phyloP scores from a whole-genome alignment of 176 grass and related monocot genomes.

The Alopecurus myosuroides region DNA sequence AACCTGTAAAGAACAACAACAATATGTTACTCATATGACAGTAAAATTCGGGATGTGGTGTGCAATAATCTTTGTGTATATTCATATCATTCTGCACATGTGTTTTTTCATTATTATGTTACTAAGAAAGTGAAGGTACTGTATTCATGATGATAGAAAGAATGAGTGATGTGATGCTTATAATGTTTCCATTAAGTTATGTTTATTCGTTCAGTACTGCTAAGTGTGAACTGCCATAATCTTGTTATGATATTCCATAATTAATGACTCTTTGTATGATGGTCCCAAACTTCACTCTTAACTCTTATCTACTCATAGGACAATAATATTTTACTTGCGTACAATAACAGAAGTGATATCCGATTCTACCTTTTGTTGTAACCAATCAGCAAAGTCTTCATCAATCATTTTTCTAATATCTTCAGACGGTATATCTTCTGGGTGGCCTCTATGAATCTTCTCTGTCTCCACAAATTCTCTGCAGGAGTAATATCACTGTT shows the following conservation, averaged over 20 bases:
- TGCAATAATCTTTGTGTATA: neutral
- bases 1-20: neutral
- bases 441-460: neutral
- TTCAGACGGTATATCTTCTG: neutral
- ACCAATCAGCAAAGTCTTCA: neutral
- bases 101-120: neutral
- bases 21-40: neutral
- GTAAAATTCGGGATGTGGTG: neutral
- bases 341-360: neutral
- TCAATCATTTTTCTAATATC: neutral
- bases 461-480: neutral
- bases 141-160: too few relatives aligned
- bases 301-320: neutral
- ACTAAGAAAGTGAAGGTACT: too few relatives aligned
- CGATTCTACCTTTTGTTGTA: neutral
- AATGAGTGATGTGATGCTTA: too few relatives aligned
- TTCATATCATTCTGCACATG: neutral
- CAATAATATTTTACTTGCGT: neutral
- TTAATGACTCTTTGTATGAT: neutral
- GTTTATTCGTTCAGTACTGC: too few relatives aligned
- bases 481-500: neutral
- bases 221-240: neutral
- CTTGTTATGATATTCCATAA: neutral
- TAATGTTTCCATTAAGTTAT: too few relatives aligned
- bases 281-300: neutral